Base-by-base conservation (phyloP, 1,139 yeast species). In the Geotrichum citri-aurantii region DNA sequence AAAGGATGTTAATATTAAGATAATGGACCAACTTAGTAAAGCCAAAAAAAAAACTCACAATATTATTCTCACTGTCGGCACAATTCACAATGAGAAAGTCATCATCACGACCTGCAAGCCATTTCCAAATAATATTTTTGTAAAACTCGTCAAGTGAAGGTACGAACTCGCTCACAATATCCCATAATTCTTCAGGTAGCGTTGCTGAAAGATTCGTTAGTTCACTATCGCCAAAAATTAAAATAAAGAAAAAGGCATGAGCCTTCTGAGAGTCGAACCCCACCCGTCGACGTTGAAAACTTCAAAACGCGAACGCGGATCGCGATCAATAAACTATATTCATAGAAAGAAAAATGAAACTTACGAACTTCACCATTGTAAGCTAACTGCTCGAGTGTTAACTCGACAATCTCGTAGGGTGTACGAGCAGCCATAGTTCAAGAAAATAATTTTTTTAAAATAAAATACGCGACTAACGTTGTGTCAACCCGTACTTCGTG, bases 331-430 rank as follows among this genome's bases (percentile, higher is more conserved):
- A 46, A 19, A 7, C 26, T 27, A 23, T 33, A 19, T 14, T 48
- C 21, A 10, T 12, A 40, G 23, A 37, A 23, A 17, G 46, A 17
- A 26, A 55, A 46, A n/a, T 26, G 3, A 11, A 11, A 62, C 72
- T 24, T 65, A 72, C 75, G 74, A 48, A 65, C 63, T 55, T 67
- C 68, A 8, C 74, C 74, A 58, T 69, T 70, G 56, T 69, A 63
- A 12, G 74, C 73, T 50, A 72, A 59, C 50, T 65, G 64, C 58
- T 72, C 74, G 40, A 70, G 64, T 37, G 70, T 55, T 55, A 64
- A 61, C 47, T 68, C 71, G 24, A 71, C 69, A 31, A 70, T 57
- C 48, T 68, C 70, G 55, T 68, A 71, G 2, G 73, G 72, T n/a
- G 72, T 64, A 47, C 64, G 57, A 50, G 56, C 50, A 23, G 37